A percentile compares a stretch with the other conserved stretches of the same genome.
These are phyloP conservation scores for Desmodesmus armatus DNA, from an alignment of 139 green algal species.

Conservation along the genomic window DNA sequence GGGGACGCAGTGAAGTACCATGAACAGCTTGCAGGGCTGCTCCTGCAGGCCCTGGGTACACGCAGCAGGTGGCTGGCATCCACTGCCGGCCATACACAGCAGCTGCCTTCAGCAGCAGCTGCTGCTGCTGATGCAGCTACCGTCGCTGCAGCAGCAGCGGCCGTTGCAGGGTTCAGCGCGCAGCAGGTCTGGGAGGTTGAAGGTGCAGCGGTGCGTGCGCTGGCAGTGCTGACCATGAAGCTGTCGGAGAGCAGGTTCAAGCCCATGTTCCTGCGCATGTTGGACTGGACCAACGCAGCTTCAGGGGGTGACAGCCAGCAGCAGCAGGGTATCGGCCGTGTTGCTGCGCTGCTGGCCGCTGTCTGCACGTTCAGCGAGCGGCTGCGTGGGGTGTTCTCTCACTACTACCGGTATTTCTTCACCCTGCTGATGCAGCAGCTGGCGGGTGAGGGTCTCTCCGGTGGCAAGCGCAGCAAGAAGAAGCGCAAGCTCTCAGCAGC, in stretches of 20 bases:
- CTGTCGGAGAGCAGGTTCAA: constrained; percentile 92
- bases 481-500: constrained; percentile 56
- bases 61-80: constrained; percentile 58
- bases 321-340: constrained; percentile 37
- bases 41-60: constrained; percentile 84
- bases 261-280: constrained; percentile 89
- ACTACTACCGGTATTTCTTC: constrained; percentile 82
- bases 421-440: constrained; percentile 66
- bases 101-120: neutral
- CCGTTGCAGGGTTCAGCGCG: constrained; percentile 22
- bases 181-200: constrained; percentile 58
- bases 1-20: constrained; percentile 63
- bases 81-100: neutral
- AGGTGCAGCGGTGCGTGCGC: constrained; percentile 56
- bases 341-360: constrained; percentile 64
- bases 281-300: constrained; percentile 80
- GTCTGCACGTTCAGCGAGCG: constrained; percentile 71
- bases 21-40: constrained; percentile 72
- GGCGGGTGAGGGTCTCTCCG: neutral
- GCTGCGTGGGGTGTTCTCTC: constrained; percentile 89
- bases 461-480: constrained; percentile 51
- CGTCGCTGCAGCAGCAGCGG: neutral
- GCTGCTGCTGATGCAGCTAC: neutral
- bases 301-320: neutral
- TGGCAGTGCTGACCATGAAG: constrained; percentile 89